Evolutionary conservation across 2,329 filamentous ascomycete species (phyloP), one percentile per base, ranked within the genome.

Genomic region (Penicillium sp.): DNA sequence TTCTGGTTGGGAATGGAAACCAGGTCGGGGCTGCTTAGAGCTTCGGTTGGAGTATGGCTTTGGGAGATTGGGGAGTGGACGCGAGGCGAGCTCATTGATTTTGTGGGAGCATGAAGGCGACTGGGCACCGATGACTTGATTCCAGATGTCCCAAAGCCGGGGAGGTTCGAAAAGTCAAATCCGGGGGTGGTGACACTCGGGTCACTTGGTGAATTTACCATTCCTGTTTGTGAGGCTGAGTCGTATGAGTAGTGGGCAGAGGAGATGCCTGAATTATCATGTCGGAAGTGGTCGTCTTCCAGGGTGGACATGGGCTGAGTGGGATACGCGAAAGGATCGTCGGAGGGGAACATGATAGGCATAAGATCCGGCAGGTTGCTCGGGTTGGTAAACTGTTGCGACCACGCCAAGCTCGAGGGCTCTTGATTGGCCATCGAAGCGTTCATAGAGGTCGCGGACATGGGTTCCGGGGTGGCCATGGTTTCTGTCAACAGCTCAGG

Each of bases 321-420:
- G 16, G 78, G 78, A 60, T 81, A 81, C 5, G 78, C 79, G 57
- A 81, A 81, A 14, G 79, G 79, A 55, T 81, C 79, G 55, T 76
- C 75, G 2, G 79, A 80, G 4, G 79, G 78, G 58, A 78, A 81
- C 79, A 81, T 81, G 63, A 81, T 78, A 9, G 76, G 76, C 73
- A 78, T 79, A 39, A 81, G 68, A 62, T 81, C 79, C 1, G 78
- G 78, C 16, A 81, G 70, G 53, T 74, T 72, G 37, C 59, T 61
- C 8, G 64, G 51, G 48, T 68, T 71, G 31, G 66, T 66, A 52
- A 76, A 70, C 39, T 69, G 71, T 37, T 72, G 74, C 13, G 73
- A 60, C 56, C 71, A 74, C 16, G 67, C 65, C 33, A 68, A 60
- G 26, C 62, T 58, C 7, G 71, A 63, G 13, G 60, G 48, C 10